Percentiles rank a stretch among this genome's conserved stretches.
Conservation (phyloP, 2,329 filamentous ascomycete genomes). For the Pezicula rhizophila region DNA sequence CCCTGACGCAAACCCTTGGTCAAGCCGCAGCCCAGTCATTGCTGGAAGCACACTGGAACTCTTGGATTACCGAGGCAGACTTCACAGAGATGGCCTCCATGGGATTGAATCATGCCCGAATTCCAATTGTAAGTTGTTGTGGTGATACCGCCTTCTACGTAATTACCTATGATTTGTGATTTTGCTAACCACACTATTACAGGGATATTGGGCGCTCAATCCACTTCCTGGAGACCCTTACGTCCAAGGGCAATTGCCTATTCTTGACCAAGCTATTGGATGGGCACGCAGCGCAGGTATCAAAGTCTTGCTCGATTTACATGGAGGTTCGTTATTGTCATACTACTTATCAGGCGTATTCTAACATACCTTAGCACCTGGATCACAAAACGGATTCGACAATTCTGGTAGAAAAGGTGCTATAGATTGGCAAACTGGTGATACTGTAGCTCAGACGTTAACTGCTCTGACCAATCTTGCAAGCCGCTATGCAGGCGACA, state of each 20-base stretch:
- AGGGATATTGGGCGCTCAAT: conserved; percentile 56
- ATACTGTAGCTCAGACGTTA: conserved; percentile 32
- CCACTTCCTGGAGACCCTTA: conserved; percentile 51
- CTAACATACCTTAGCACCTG: conserved; percentile 37
- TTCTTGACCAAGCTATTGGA: conserved; percentile 49
- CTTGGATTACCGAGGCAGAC: conserved; percentile 41
- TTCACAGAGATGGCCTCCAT: conserved; percentile 33
- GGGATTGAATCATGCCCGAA: conserved; percentile 58
- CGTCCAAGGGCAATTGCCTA: conserved; percentile 53
- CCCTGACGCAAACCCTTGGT: conserved; percentile 38
- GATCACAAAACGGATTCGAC: conserved; percentile 63
- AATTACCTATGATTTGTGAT: no score
- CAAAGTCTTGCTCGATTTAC: conserved; percentile 62
- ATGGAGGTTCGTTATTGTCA: conserved; percentile 46
- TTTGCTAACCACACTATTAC: no score
- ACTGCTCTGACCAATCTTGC: conserved; percentile 32
- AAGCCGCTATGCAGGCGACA: conserved; percentile 32
- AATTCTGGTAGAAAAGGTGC: conserved; percentile 50
- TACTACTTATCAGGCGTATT: neutral
- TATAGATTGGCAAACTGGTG: conserved; percentile 40
- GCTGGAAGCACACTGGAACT: conserved; percentile 51
- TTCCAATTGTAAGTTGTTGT: conserved; percentile 39
- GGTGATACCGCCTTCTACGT: no score
- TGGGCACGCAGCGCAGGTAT: conserved; percentile 53
- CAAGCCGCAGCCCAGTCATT: conserved; percentile 34